These are phyloP conservation scores for Boechera stricta DNA, from an alignment of 345 rosid genomes.

Conservation along the genomic window DNA sequence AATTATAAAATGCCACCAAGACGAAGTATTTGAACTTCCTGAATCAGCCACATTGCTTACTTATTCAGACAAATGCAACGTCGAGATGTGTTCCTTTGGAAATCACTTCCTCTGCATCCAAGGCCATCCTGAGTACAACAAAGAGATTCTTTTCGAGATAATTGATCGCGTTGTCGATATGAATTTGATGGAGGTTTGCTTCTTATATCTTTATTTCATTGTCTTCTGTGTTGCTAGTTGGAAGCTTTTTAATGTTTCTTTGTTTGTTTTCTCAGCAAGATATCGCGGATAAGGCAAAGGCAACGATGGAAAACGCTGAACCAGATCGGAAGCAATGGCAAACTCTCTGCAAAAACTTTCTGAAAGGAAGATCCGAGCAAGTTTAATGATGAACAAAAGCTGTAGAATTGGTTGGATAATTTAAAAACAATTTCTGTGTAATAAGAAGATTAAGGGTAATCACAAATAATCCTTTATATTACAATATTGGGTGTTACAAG, in stretches of 20 bases:
- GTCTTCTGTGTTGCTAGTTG: background rate
- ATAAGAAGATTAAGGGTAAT: background rate
- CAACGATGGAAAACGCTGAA: slow-evolving; percentile 32
- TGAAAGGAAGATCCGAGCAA: background rate
- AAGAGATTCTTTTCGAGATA: slow-evolving; percentile 71
- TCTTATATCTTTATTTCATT: background rate
- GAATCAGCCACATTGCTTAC: slow-evolving; percentile 74
- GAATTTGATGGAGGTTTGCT: slow-evolving; percentile 59
- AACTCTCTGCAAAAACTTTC: slow-evolving; percentile 43
- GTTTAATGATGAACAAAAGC: background rate
- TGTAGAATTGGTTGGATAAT: background rate
- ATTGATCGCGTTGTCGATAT: slow-evolving; percentile 67
- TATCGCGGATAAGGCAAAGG: slow-evolving; percentile 41
- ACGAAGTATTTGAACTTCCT: slow-evolving; percentile 83
- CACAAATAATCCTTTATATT: slow-evolving; percentile 18
- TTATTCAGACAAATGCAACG: slow-evolving; percentile 72
- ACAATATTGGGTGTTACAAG: slow-evolving; percentile 23
- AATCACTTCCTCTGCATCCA: slow-evolving; percentile 75
- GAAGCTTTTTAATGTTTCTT: background rate
- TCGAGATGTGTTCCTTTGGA: slow-evolving; percentile 67
- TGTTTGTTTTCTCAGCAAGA: slow-evolving; percentile 33
- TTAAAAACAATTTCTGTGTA: background rate
- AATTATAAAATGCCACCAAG: slow-evolving; percentile 87
- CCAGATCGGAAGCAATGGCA: slow-evolving; percentile 42
- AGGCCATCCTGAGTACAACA: slow-evolving; percentile 95